Evolutionary conservation across 306 rosid genomes (phyloP), one percentile per base, ranked within the genome.

Genomic region (Dryas drummondii): DNA sequence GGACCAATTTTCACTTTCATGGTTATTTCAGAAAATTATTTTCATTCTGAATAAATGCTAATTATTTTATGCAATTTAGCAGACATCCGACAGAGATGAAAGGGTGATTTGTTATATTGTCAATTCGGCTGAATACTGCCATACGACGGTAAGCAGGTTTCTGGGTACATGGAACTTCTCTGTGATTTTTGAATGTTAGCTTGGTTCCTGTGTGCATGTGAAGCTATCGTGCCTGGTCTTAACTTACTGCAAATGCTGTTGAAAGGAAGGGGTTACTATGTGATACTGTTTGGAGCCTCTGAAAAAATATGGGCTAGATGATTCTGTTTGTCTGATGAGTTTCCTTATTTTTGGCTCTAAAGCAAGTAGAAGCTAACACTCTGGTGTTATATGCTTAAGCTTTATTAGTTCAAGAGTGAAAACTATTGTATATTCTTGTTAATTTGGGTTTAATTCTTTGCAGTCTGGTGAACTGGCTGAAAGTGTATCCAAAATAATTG

Each of bases 381-480:
- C 51, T 57, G 19, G 55, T 5, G 65, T 22, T 61, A 4, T 42
- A 45, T 45, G 48, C 85, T 60, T 77, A 77, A n/a, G 72, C 85
- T 80, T 69, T 52, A 44, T 80, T 74, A 40, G 73, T 75, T 46
- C 74, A 45, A 76, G 55, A 26, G 57, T 78, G 76, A 71, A 53
- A 68, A 54, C 61, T 66, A 73, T 73, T 78, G 51, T 56, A 41
- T 67, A 47, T 74, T 61, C 72, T 80, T 70, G 32, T 67, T 80
- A 67, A 86, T 75, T 71, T 65, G 66, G 32, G 15, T 57, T 82
- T 82, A 53, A 51, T 66, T 52, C 72, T 76, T 78, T 69, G 71
- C 90, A 94, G 97, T 90, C 99, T 45, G 97, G 97, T 82, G 99
- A 94, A 69, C 87, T 94, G 76, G 97, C 99, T 61, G 99, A 94